Percentiles rank a stretch among this genome's conserved stretches.
Evolutionary conservation across 2,329 filamentous ascomycete genomes (phyloP).

Genomic region (Elsinoe perseae): DNA sequence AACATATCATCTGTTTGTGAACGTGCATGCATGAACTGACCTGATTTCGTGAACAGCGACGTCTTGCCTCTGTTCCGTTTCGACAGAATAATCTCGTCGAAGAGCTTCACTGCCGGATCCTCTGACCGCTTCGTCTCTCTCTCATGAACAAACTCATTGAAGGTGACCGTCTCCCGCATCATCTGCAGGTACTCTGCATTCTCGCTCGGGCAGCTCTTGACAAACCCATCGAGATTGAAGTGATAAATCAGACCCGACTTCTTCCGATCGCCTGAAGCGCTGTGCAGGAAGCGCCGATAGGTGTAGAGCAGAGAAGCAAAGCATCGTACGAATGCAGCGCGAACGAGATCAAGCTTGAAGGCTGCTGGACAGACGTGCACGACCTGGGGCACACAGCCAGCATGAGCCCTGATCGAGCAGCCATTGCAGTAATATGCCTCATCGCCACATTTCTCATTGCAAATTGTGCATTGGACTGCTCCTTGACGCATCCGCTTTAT

Average conservation of each 20-base stretch:
- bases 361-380: slow-evolving; percentile 59
- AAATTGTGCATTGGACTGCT: slow-evolving; percentile 60
- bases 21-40: slow-evolving; percentile 28
- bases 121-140: slow-evolving; percentile 58
- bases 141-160: slow-evolving; percentile 80
- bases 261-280: slow-evolving; percentile 53
- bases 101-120: slow-evolving; percentile 62
- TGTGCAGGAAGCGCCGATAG: slow-evolving; percentile 55
- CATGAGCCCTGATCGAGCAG: slow-evolving; percentile 51
- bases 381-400: slow-evolving; percentile 52
- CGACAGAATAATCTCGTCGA: slow-evolving; percentile 76
- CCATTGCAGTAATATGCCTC: slow-evolving; percentile 67
- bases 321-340: slow-evolving; percentile 60
- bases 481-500: slow-evolving; percentile 55
- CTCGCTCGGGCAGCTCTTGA: slow-evolving; percentile 56
- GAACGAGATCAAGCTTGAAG: slow-evolving; percentile 59
- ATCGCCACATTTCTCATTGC: slow-evolving; percentile 66
- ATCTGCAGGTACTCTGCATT: slow-evolving; percentile 56
- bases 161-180: slow-evolving; percentile 56
- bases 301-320: slow-evolving; percentile 63
- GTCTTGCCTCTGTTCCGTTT: slow-evolving; percentile 64
- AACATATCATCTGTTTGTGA: not conserved
- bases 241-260: slow-evolving; percentile 55
- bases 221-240: slow-evolving; percentile 60
- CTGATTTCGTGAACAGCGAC: slow-evolving; percentile 55